Conservation (phyloP, 164 flowering plant species). For the Houttuynia cordata region DNA sequence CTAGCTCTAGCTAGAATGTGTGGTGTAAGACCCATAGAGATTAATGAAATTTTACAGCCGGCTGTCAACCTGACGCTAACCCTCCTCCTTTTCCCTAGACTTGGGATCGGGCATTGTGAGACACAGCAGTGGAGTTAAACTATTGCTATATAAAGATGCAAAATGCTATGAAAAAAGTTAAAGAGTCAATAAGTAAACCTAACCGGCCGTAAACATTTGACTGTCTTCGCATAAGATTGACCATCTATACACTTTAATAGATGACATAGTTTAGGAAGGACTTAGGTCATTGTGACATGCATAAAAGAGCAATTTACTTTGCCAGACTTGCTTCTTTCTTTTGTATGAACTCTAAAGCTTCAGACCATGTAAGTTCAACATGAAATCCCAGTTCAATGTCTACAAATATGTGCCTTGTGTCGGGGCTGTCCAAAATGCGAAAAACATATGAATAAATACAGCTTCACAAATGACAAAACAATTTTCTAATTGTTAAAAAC, state of each 20-base stretch:
- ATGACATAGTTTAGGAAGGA: background rate
- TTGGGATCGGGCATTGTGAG: too few species aligned
- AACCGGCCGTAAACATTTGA: background rate
- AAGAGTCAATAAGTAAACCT: background rate
- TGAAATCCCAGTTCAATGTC: constrained; percentile 92
- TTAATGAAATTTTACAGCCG: too few species aligned
- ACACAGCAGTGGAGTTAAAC: background rate
- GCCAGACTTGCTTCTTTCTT: constrained; percentile 56
- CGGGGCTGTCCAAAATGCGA: constrained; percentile 52
- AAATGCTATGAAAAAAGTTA: background rate
- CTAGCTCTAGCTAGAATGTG: too few species aligned
- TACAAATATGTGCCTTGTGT: constrained; percentile 72
- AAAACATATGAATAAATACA: background rate
- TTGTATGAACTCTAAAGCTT: constrained; percentile 65
- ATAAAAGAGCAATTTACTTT: constrained; percentile 30
- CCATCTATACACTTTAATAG: background rate
- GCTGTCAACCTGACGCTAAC: too few species aligned
- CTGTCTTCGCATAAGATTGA: too few species aligned
- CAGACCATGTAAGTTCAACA: constrained; percentile 93
- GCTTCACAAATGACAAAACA: too few species aligned
- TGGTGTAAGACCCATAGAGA: too few species aligned
- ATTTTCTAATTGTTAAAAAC: too few species aligned
- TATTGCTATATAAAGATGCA: background rate
- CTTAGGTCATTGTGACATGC: background rate
- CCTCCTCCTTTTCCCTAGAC: too few species aligned